Percentiles rank a stretch among this genome's conserved stretches.
Evolutionary conservation across 2,329 filamentous ascomycete species (phyloP).

Genomic region (Cercospora sp.): DNA sequence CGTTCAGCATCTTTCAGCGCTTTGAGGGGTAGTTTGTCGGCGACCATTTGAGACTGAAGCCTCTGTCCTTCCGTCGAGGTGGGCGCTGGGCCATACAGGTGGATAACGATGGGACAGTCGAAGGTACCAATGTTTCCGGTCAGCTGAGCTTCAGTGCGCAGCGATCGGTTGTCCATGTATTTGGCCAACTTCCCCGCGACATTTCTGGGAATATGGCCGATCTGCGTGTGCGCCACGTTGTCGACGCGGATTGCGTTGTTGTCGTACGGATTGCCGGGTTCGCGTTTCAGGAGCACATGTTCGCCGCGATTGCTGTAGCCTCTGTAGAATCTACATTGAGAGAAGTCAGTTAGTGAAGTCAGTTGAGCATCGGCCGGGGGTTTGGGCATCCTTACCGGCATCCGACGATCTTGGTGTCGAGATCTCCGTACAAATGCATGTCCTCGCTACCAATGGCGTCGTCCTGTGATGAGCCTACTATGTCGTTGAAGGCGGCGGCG

Average conservation of each 20-base stretch:
- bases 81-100: conserved; percentile 63
- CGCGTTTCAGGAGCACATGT: conserved; percentile 62
- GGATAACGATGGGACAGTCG: conserved; percentile 67
- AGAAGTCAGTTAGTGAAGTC: neutral
- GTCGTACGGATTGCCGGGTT: conserved; percentile 66
- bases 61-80: conserved; percentile 41
- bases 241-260: conserved; percentile 74
- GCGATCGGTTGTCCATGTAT: conserved; percentile 62
- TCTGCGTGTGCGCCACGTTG: conserved; percentile 72
- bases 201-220: conserved; percentile 72
- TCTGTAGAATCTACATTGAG: neutral
- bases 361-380: too few species aligned
- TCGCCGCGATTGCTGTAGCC: conserved; percentile 59
- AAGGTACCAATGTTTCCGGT: conserved; percentile 64
- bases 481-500: conserved; percentile 35
- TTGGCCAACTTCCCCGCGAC: conserved; percentile 70
- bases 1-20: conserved; percentile 45
- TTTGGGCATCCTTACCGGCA: conserved; percentile 29
- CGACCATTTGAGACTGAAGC: conserved; percentile 64
- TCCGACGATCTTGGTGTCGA: conserved; percentile 61
- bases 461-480: conserved; percentile 37
- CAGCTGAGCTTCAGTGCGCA: conserved; percentile 69
- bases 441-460: conserved; percentile 31
- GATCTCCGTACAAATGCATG: conserved; percentile 37
- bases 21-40: conserved; percentile 61